Evolutionary conservation across 139 green algal species (phyloP).

Genomic region (Astrephomene gubernaculifera): DNA sequence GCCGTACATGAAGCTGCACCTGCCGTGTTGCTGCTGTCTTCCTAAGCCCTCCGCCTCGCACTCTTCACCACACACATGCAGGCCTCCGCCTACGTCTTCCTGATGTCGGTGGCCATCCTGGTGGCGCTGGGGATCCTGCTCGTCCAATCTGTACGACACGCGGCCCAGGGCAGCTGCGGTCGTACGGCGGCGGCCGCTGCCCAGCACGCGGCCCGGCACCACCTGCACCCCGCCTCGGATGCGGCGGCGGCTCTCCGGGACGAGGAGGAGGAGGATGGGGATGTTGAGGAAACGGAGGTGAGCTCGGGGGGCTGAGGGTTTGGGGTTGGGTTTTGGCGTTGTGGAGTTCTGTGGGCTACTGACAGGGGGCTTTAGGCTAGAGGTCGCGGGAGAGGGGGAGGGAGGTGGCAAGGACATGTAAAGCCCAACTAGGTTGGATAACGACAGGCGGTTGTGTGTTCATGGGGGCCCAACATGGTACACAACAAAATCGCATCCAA

Average conservation of each 20-base stretch:
- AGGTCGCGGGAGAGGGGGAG: not conserved
- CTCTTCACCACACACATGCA: not conserved
- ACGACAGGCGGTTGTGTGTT: too few relatives aligned
- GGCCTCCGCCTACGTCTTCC: slow-evolving; percentile 31
- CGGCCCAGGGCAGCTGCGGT: not conserved
- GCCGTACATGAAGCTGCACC: too few relatives aligned
- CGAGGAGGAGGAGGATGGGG: not conserved
- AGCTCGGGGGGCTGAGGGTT: not conserved
- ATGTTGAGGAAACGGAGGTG: not conserved
- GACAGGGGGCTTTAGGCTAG: not conserved
- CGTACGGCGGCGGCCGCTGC: not conserved
- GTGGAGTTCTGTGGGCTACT: not conserved
- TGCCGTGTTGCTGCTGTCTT: not conserved
- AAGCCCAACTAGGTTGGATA: too few relatives aligned
- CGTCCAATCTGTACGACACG: slow-evolving; percentile 1
- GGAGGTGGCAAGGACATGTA: too few relatives aligned
- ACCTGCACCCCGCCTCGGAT: slow-evolving; percentile 21
- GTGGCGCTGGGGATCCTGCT: slow-evolving; percentile 33
- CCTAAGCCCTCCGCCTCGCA: not conserved
- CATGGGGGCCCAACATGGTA: too few relatives aligned
- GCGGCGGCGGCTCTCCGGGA: not conserved
- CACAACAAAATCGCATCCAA: not conserved
- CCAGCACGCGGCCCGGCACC: not conserved
- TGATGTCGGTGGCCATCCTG: slow-evolving; percentile 8
- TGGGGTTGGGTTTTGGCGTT: not conserved